Base-by-base conservation (phyloP, 2,329 filamentous ascomycete species). In the Mycosphaerella sp. region DNA sequence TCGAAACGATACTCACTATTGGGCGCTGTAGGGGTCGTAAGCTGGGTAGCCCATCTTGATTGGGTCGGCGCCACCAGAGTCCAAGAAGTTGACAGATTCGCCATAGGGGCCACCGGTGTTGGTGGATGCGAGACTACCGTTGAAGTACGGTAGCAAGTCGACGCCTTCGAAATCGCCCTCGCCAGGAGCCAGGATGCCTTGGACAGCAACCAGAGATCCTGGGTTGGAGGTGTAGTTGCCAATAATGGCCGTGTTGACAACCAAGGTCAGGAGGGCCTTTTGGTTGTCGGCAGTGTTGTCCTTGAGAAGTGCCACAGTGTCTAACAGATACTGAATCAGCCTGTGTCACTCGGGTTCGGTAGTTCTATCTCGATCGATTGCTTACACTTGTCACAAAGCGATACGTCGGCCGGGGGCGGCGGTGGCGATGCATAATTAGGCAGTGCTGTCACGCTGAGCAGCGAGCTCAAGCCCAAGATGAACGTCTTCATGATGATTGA, bases 191-290 rank as follows among this genome's bases (percentile, higher is more conserved):
- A 83, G 71, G 60, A 84, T 82, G 53, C 79, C 57, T 12, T 76
- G 71, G 5, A 82, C 79, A 13, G 39, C 25, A 37, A 48, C 36
- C 10, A 48, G 45, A 13, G 45, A 48, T 16, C 45, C 45, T 10
- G 45, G 45, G 5, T 16, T 32, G n/a, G 45, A 48, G 18, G 40
- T 50, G 14, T 50, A 50, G 55, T 65, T 65, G 13, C 81, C 80
- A 57, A 82, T 80, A 54, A 83, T 77, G 14, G 76, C 81, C 4
- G 79, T 82, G 66, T 83, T 83, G 60, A 84, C 79, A 3, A 84
- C 65, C 1, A 79, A 68, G 1, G 75, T 79, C 59, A 84, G 34
- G 2, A 83, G 69, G 0, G 72, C 75, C 48, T 72, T 68, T 64
- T 84, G 80, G 64, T 80, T 82, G 27, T 70, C 73, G 14, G 77